Evolutionary conservation across 495 filamentous ascomycete species (phyloP).

Genomic region (Podospora tetraspora): DNA sequence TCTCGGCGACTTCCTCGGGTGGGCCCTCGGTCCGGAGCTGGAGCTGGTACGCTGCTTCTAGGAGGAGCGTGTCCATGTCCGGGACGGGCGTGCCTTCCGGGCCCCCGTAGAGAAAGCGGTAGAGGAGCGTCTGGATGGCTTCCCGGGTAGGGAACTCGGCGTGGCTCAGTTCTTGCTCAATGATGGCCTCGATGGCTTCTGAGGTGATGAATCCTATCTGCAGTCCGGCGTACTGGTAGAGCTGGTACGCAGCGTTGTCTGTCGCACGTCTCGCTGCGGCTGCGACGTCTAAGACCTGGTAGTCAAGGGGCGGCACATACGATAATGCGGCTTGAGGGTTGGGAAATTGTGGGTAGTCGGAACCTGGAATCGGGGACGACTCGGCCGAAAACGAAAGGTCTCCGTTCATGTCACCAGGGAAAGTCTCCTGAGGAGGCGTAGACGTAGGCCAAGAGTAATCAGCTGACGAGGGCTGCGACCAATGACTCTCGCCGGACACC

Average conservation of each 20-base stretch:
- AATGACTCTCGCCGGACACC: neutral
- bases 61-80: conserved; percentile 4
- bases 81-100: neutral
- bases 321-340: neutral
- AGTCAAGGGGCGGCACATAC: neutral
- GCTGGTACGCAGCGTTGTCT: neutral
- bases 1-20: neutral
- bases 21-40: conserved; percentile 1
- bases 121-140: conserved; percentile 6
- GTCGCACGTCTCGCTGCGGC: neutral
- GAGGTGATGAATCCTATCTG: neutral
- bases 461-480: neutral
- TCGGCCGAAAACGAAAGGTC: neutral
- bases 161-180: neutral
- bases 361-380: neutral
- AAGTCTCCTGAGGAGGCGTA: neutral
- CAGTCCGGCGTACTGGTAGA: neutral
- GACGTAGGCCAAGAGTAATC: neutral
- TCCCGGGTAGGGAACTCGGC: neutral
- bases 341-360: neutral
- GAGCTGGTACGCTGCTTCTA: conserved; percentile 23
- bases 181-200: neutral
- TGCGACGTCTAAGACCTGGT: neutral
- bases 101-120: conserved; percentile 1
- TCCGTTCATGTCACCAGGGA: neutral